Base-by-base conservation (phyloP, 345 rosid genomes). In the Abelmoschus esculentus region DNA sequence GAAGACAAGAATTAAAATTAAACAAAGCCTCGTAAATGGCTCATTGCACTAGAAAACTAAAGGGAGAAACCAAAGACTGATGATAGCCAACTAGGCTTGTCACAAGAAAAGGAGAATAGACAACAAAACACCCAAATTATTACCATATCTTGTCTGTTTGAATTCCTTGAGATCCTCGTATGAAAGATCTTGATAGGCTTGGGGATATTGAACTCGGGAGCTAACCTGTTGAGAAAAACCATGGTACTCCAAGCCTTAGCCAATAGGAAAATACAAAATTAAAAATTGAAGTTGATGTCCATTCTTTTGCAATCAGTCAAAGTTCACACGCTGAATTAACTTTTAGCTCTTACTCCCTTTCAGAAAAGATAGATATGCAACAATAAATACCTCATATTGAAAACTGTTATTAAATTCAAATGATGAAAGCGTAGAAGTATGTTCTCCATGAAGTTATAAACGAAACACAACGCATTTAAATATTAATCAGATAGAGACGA, bases 131-230 rank as follows among this genome's bases (percentile, higher is more conserved):
- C 6, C 1, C 17, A 49, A 61, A 56, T 73, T 62, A 66, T 83
- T 91, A 95, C 97, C 99, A 85, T 90, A 92, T 95, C 99, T 89
- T 50, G 96, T 89, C 67, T 92, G 96, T 83, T 91, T 92, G 77
- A 95, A 92, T 68, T 95, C 99, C 83, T 86, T 92, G 75, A 91
- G 99, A 83, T 95, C 99, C 80, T 95, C 98, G 53, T 76, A 81
- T 69, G 98, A 87, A 74, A 95, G 98, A 74, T 82, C 83, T 80
- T 90, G 93, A 84, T 92, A 79, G 77, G 92, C 97, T 77, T 83
- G 83, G 36, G 97, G 93, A 80, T 90, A 95, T 69, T 90, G 97
- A 80, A 96, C 99, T 72, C 96, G 88, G 78, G 80, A 95, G 84
- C 87, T 88, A 79, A 91, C 97, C 99, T 95, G 89, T 53, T 61